phyloP scores from a whole-genome alignment of 345 rosid species.

The Eucalyptus rudis region DNA sequence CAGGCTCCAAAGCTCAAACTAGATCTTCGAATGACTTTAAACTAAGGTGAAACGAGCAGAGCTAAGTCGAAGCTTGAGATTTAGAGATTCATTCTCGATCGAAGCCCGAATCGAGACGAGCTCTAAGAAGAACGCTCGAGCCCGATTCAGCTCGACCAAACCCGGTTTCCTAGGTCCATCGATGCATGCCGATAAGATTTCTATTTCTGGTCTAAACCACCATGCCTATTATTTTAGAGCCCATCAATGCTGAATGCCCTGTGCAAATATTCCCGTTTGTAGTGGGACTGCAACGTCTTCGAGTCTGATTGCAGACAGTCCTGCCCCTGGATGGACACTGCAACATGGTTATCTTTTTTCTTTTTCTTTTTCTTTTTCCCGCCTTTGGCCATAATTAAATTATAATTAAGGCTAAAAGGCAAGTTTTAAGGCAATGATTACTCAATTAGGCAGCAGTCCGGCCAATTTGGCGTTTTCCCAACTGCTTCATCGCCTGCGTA shows the following conservation, averaged over 20 bases:
- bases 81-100: background rate
- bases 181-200: background rate
- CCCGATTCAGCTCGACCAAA: background rate
- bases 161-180: background rate
- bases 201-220: background rate
- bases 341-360: background rate
- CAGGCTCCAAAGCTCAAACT: background rate
- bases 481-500: background rate
- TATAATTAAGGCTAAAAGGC: background rate
- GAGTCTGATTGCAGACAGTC: background rate
- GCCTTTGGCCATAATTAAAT: background rate
- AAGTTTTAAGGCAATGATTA: background rate
- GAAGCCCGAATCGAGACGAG: background rate
- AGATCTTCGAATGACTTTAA: background rate
- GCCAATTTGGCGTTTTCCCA: background rate
- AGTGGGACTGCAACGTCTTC: background rate
- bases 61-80: background rate
- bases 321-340: background rate
- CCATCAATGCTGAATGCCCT: background rate
- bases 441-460: background rate
- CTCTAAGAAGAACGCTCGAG: background rate
- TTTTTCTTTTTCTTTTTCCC: background rate
- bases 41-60: background rate
- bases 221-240: background rate
- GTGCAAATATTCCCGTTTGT: background rate